Percentiles rank a stretch among this genome's conserved stretches.
These are phyloP conservation scores for Lippia alba DNA, from an alignment of 305 asterid genomes.

Conservation along the genomic window DNA sequence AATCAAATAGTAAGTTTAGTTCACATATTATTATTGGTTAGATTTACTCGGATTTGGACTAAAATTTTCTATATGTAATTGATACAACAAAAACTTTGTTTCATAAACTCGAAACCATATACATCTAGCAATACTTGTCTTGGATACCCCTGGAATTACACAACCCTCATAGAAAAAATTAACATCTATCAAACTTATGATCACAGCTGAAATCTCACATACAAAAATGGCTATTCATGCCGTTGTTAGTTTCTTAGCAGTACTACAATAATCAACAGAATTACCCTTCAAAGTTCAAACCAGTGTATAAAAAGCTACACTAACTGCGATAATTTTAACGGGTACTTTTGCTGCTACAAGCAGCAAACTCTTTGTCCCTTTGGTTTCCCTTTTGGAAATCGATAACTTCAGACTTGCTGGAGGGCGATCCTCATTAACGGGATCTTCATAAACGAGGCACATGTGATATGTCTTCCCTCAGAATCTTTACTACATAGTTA, in stretches of 20 bases:
- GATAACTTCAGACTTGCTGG: slow-evolving; percentile 31
- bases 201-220: neutral
- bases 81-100: too few relatives aligned
- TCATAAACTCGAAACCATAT: too few relatives aligned
- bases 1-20: too few relatives aligned
- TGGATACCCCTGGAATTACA: too few relatives aligned
- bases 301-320: slow-evolving; percentile 41
- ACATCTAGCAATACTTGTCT: too few relatives aligned
- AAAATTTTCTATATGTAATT: too few relatives aligned
- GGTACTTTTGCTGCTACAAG: slow-evolving; percentile 39
- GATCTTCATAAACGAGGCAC: slow-evolving; percentile 68
- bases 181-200: too few relatives aligned
- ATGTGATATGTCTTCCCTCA: slow-evolving; percentile 82
- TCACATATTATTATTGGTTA: too few relatives aligned
- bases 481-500: slow-evolving; percentile 87
- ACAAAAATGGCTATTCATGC: slow-evolving; percentile 37
- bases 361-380: slow-evolving; percentile 36
- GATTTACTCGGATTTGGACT: too few relatives aligned
- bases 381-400: slow-evolving; percentile 21
- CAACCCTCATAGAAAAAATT: too few relatives aligned
- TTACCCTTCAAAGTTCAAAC: slow-evolving; percentile 35
- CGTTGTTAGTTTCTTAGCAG: slow-evolving; percentile 40
- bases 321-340: slow-evolving; percentile 40
- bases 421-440: slow-evolving; percentile 35
- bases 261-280: slow-evolving; percentile 19